Base-by-base conservation (phyloP, 306 rosid genomes). In the Oemleria cerasiformis region DNA sequence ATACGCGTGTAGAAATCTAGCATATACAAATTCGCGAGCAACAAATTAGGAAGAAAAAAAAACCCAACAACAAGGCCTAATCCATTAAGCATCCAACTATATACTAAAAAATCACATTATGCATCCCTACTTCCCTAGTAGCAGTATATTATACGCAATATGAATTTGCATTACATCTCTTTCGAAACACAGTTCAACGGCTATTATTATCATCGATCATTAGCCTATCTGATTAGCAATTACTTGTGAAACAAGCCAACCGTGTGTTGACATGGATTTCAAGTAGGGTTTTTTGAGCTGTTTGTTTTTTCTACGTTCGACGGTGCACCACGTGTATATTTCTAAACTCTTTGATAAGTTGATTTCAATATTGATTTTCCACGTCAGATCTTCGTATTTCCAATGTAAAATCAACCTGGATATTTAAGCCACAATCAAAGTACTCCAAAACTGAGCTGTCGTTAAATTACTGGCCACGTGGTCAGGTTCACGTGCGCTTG, bases 371-470 rank as follows among this genome's bases (percentile, higher is more conserved):
- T 44, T 42, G 12, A 23, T 36, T 13, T 65, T 65, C 34, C 70
- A 65, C 70, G 70, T 44, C 56, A 65, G 4, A 14, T 11, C 70
- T 15, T 44, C 55, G 70, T 45, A 44, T 65, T 14, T 65, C 70
- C 70, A 45, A n/a, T 11, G 30, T 64, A 21, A 1, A 50, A 4
- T 11, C 25, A 1, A 7, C 25, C 9, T 53, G 7, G 12, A 25
- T 25, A 25, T 2, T 1, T n/a, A 14, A 1, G 3, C 13, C 9
- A 53, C 30, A 5, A 49, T 53, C 25, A 48, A 48, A 45, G 14
- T 4, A 44, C 0, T 8, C 54, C 8, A 1, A 15, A 14, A 48
- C 54, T 13, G 54, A 45, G 49, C 15, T 45, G 49, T 45, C 49
- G 5, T 45, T 5, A 45, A 0, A 5, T 45, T n/a, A n/a, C n/a